These are phyloP conservation scores for Elsinoe ampelina DNA, from an alignment of 2,329 filamentous ascomycete species.

Conservation along the genomic window DNA sequence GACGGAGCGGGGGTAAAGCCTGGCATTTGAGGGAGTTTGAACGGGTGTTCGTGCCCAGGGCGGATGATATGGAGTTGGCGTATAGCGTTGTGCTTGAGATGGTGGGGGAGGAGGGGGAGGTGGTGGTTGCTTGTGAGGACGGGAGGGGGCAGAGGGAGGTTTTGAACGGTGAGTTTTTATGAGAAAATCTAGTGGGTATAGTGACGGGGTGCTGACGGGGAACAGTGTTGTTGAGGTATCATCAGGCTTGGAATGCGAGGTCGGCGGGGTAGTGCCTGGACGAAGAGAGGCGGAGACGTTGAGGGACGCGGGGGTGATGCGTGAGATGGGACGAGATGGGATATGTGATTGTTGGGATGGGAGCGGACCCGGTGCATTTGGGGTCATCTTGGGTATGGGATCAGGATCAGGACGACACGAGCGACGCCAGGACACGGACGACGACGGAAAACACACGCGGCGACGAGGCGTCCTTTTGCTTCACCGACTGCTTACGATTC, in stretches of 20 bases:
- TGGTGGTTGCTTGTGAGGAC: conserved; percentile 11
- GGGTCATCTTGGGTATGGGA: neutral
- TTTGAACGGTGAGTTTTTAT: conserved; percentile 12
- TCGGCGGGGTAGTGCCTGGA: neutral
- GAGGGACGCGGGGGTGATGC: neutral
- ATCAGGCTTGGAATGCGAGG: conserved; percentile 2
- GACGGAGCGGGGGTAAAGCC: neutral
- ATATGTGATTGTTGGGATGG: neutral
- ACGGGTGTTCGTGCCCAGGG: neutral
- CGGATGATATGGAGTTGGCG: conserved; percentile 12
- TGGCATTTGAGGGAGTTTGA: conserved; percentile 3
- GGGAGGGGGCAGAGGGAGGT: conserved; percentile 10
- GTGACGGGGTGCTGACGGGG: neutral
- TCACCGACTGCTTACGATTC: neutral
- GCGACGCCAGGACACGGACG: neutral
- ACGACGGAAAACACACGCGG: neutral
- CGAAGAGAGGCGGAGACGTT: neutral
- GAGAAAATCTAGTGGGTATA: no score
- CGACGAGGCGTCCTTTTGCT: neutral
- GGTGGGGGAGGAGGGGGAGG: conserved; percentile 6
- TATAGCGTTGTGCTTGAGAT: conserved; percentile 7
- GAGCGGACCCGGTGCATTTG: neutral
- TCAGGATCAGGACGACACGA: neutral
- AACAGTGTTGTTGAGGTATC: conserved; percentile 2
- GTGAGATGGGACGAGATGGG: neutral